These are phyloP conservation scores for Lentinula detonsa DNA, from an alignment of 768 basidiomycete genomes.

Conservation along the genomic window DNA sequence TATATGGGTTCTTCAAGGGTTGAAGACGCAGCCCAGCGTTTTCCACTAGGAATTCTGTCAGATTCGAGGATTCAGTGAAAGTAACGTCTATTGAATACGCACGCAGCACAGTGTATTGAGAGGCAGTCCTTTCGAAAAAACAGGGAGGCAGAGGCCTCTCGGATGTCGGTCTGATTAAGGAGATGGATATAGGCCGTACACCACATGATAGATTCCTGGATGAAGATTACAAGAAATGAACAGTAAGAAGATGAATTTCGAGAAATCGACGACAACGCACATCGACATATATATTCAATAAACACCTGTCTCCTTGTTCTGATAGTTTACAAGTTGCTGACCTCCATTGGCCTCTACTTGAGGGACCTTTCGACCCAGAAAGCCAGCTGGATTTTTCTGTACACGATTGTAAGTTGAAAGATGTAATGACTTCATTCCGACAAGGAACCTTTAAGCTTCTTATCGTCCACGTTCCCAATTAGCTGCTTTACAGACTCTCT, in stretches of 20 bases:
- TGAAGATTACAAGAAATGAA: constrained; percentile 10
- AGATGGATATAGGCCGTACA: constrained; percentile 70
- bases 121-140: constrained; percentile 76
- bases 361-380: constrained; percentile 43
- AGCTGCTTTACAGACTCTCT: constrained; percentile 36
- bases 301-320: constrained; percentile 62
- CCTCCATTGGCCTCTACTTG: constrained; percentile 61
- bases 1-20: constrained; percentile 61
- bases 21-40: constrained; percentile 45
- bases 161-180: constrained; percentile 75
- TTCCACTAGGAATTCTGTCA: constrained; percentile 33
- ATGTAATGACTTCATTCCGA: neutral
- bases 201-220: constrained; percentile 66
- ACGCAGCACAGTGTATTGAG: constrained; percentile 52
- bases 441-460: constrained; percentile 55
- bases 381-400: constrained; percentile 75
- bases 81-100: neutral
- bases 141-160: constrained; percentile 67
- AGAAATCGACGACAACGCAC: constrained; percentile 31
- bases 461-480: constrained; percentile 34
- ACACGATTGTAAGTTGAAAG: neutral
- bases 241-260: neutral
- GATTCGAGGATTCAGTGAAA: constrained; percentile 3
- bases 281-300: constrained; percentile 71
- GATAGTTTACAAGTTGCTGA: constrained; percentile 63